Evolutionary conservation across 306 rosid genomes (phyloP), one percentile per base, ranked within the genome.

Genomic region (Gastrolobium villosum): DNA sequence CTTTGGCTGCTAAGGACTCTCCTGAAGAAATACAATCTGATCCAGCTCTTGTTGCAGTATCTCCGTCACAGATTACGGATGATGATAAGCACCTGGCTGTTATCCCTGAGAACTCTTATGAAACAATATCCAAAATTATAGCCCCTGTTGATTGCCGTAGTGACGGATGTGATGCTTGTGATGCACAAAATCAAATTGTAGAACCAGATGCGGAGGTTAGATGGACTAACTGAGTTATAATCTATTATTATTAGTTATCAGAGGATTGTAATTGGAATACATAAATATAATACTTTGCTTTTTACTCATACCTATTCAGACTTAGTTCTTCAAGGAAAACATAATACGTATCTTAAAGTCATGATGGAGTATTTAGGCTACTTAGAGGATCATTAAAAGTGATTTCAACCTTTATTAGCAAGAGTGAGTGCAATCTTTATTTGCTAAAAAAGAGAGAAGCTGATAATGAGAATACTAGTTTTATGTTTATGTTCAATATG

Each of bases 21-120:
- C 87, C 87, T 2, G 93, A 79, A 63, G 93, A 89, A 37, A 63
- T 73, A n/a, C 79, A 77, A 37, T 89, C 92, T 71, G 88, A 82
- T 70, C 68, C 63, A 3, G 88, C 70, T 75, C 43, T 54, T 48
- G 52, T 63, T 84, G 84, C 85, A 7, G 85, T 75, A 53, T 87
- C 93, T 66, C 79, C 89, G 2, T 86, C 86, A 5, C 74, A 52
- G 67, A 83, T 77, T 72, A 75, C 82, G 36, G 89, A 62, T 78
- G 81, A 85, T 65, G 87, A 79, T 61, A 87, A 69, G 75, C 72
- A 14, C 67, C 75, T 11, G 4, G n/a, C 45, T 10, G 20, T 28
- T 65, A 45, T 11, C 48, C 82, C 86, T 32, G 85, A 77, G 59
- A 77, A 5, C 48, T 79, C 79, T 53, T 89, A 83, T 66, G 95